Evolutionary conservation across 2,329 filamentous ascomycete species (phyloP), one percentile per base, ranked within the genome.

Genomic region (Diaporthe aspalathi): DNA sequence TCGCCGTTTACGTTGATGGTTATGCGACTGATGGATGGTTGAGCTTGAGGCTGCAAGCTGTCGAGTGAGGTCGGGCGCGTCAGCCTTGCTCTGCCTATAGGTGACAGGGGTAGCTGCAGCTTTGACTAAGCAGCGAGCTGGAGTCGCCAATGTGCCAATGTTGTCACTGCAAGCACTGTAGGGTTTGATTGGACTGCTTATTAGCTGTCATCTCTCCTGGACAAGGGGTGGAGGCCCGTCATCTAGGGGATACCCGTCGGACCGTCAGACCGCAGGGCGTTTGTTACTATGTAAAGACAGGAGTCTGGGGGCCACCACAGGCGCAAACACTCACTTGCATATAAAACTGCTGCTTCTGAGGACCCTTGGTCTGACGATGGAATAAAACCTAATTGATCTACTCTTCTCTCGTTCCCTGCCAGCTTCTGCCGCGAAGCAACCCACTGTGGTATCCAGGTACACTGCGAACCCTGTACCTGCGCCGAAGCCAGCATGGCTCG

Each of bases 1-100:
- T 40, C 12, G 54, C 73, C 72, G 79, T 32, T 68, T n/a, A 45
- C 57, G 43, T 53, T 65, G 35, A 27, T 65, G 47, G 63, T 45
- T 47, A 20, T 54, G 67, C 22, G 72, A 63, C 50, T 67, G 29
- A 66, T 71, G 68, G 63, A 62, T 45, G 72, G 65, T n/a, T 49
- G 68, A 60, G 68, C 71, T 66, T 68, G 47, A 68, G 67, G 63
- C 56, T 63, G 35, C 60, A 49, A 56, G 70, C 43, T 53, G 69
- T 65, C 57, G 70, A 66, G 49, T 71, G 73, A 74, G 72, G 74
- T 72, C 68, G 54, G 52, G 68, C 71, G 77, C 77, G 77, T 81
- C 79, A 77, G 81, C 79, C 84, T 86, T 84, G 85, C 86, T 63
- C 87, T 88, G 87, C 83, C 78, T 76, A 73, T 56, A 56, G 69